Base-by-base conservation (phyloP, 495 filamentous ascomycete genomes). In the Aeminium ludgeri region DNA sequence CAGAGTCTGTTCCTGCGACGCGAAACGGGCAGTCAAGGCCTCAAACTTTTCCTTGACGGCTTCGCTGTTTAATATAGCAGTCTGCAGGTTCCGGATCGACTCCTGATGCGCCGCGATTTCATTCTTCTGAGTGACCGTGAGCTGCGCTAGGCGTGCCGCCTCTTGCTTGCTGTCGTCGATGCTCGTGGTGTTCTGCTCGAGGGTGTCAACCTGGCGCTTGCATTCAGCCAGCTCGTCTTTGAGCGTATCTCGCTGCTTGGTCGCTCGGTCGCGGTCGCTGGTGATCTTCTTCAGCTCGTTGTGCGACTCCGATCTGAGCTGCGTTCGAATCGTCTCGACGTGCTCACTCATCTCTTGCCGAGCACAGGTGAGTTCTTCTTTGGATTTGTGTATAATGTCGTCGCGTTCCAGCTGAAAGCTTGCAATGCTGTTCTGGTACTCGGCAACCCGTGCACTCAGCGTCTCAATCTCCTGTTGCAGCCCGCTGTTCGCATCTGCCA, bases 381-480 rank as follows among this genome's bases (percentile, higher is more conserved):
- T 29, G 13, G 30, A 20, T 12, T 29, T 18, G 16, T 20, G 16
- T 10, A 34, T 18, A 16, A 36, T 5, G 2, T 50, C 17, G 18
- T 44, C 45, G 4, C 36, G 38, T 8, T 25, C 23, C 23, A 25
- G 23, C 23, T 25, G 23, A 4, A 48, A 15, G 1, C 19, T 11
- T 18, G 37, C 32, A 11, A 57, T 12, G 6, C 20, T 13, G 13
- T 30, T 42, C 34, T 48, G 20, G 4, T 38, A 29, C 12, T 25
- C 23, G 4, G 38, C 12, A 2, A 7, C 12, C 19, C 15, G 10
- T 17, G 20, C 8, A 25, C 12, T 43, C 11, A 20, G 20, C 2
- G 31, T 20, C 23, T 43, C 18, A 6, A 40, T 29, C 34, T 47
- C 39, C 16, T 23, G 10, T 25, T 18, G 35, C 35, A 19, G 35